A percentile compares a stretch with the other conserved stretches of the same genome.
Evolutionary conservation across 2,329 filamentous ascomycete genomes (phyloP).

Genomic region (Diaporthe helianthi): DNA sequence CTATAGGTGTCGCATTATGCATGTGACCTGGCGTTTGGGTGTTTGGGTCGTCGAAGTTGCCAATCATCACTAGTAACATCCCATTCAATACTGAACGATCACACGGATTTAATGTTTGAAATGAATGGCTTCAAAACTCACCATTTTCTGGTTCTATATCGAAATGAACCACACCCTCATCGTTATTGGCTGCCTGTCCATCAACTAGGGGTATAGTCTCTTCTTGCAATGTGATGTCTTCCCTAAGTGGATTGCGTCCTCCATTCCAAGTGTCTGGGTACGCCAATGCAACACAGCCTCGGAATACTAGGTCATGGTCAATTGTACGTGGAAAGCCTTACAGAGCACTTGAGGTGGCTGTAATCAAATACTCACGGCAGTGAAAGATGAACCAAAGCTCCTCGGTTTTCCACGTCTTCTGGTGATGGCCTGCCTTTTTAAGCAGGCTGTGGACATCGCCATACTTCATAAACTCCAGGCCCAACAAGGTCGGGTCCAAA

Average conservation of each 20-base stretch:
- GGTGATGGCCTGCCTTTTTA: background rate
- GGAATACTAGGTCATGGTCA: constrained; percentile 9
- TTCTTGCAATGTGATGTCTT: constrained; percentile 9
- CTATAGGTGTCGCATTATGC: constrained; percentile 6
- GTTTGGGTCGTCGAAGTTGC: constrained; percentile 6
- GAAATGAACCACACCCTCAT: constrained; percentile 12
- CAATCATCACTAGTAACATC: constrained; percentile 16
- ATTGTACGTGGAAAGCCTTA: background rate
- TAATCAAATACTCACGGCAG: background rate
- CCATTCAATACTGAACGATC: background rate
- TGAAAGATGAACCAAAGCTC: constrained; percentile 21
- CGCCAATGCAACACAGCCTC: constrained; percentile 1
- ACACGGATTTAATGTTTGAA: too few species aligned
- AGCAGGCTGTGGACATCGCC: constrained; percentile 12
- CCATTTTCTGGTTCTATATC: constrained; percentile 22
- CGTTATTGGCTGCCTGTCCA: background rate
- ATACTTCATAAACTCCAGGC: constrained; percentile 23
- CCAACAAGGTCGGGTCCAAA: background rate
- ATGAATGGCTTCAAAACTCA: background rate
- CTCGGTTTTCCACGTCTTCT: background rate
- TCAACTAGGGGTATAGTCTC: background rate
- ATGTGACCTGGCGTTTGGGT: background rate
- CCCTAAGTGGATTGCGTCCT: background rate
- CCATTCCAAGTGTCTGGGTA: constrained; percentile 1
- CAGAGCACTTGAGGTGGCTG: background rate